A percentile compares a stretch with the other conserved stretches of the same genome.
Conservation (phyloP, 2,329 filamentous ascomycete genomes). For the Zymoseptoria passerinii region DNA sequence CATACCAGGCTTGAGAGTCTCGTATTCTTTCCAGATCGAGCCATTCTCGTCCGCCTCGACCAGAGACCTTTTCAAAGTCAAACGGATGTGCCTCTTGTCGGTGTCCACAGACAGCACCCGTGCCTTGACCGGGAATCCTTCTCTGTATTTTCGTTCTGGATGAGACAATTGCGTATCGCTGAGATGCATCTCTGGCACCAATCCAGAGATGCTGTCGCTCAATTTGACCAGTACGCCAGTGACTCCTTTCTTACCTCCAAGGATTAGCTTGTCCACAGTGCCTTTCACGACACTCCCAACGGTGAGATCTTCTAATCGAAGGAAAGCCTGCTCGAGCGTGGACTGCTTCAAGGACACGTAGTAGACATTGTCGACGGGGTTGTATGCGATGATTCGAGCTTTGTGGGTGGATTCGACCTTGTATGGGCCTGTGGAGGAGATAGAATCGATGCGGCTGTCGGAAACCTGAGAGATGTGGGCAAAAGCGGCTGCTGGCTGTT, state of each 20-base stretch:
- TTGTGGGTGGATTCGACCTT: constrained; percentile 70
- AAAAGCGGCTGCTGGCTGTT: constrained; percentile 47
- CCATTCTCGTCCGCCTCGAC: constrained; percentile 69
- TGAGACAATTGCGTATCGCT: constrained; percentile 82
- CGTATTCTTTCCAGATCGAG: constrained; percentile 67
- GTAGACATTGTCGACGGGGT: constrained; percentile 75
- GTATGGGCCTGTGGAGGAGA: constrained; percentile 70
- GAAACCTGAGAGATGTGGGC: constrained; percentile 91
- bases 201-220: constrained; percentile 77
- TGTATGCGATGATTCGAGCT: constrained; percentile 79
- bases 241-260: constrained; percentile 70
- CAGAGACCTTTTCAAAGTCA: constrained; percentile 91
- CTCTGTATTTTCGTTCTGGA: constrained; percentile 91
- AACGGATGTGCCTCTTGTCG: constrained; percentile 66
- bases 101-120: constrained; percentile 74
- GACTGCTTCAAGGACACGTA: constrained; percentile 75
- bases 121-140: constrained; percentile 75
- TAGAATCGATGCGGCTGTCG: constrained; percentile 77
- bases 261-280: constrained; percentile 73
- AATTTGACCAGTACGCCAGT: constrained; percentile 74
- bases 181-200: constrained; percentile 80
- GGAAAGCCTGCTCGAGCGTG: constrained; percentile 76
- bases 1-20: constrained; percentile 63
- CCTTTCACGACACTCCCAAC: constrained; percentile 74
- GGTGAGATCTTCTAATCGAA: constrained; percentile 83